Evolutionary conservation across 2,329 filamentous ascomycete genomes (phyloP), one percentile per base, ranked within the genome.

Genomic region (Ascomycota sp.): DNA sequence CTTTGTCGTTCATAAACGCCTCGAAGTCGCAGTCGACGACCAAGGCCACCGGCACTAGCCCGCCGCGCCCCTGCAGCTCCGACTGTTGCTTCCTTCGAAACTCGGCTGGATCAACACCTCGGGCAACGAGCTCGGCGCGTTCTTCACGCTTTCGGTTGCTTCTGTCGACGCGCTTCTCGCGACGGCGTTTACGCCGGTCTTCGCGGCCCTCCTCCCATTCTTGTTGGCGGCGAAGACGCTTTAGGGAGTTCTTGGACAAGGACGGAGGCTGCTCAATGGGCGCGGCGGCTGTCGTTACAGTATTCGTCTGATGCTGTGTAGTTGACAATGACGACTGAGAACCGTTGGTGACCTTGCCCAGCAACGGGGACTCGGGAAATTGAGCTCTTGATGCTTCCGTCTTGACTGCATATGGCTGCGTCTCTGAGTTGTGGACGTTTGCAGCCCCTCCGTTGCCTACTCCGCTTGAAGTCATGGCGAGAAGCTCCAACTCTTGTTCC

Each of bases 11-110:
- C 89, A 98, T 98, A 45, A 85, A 67, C 25, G 78, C 61, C 49
- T 98, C 85, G 48, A 91, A 98, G 39, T 79, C 73, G 53, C 86
- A 95, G 56, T 98, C 89, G 37, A 98, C 58, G 34, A 98, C 62
- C 39, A 98, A 58, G 0, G 80, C 69, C 15, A 95, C 57, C 2
- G 85, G 83, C 0, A 91, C 64, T 32, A 71, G 66, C 29, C 4
- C 23, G 10, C 12, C 23, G 4, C 12, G 4, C 8, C 13, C 10
- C 13, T 25, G 9, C 4, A 15, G 15, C 25, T 11, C n/a, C 13
- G 13, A 17, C 8, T 9, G 8, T 17, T 8, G 25, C 25, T 27
- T 5, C 8, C 20, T 11, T 3, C 5, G 13, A 4, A 19, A 10
- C 2, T 27, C 40, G 10, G 42, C 36, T 10, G 53, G 59, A 33